Conservation (phyloP, 1,284 basidiomycete genomes). For the Hemileccinum hortonii region DNA sequence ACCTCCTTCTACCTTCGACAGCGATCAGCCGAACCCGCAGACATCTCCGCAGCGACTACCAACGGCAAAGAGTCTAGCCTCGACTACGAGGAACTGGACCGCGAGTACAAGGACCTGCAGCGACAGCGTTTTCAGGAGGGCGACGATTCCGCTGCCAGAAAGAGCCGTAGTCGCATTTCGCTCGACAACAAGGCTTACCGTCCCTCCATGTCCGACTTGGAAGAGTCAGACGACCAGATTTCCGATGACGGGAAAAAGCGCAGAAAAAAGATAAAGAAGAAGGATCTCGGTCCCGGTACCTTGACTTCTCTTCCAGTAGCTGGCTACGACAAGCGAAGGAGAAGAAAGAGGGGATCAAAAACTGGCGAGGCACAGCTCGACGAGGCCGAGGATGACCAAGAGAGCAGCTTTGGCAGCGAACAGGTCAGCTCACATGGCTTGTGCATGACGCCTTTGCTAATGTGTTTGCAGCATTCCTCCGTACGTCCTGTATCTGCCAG, state of each 20-base stretch:
- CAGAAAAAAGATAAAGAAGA: slow-evolving; percentile 56
- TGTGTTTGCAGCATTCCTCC: slow-evolving; percentile 32
- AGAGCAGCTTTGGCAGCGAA: slow-evolving; percentile 36
- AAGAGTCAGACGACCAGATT: slow-evolving; percentile 59
- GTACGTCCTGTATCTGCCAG: slow-evolving; percentile 18
- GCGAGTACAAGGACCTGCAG: slow-evolving; percentile 43
- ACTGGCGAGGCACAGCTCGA: slow-evolving; percentile 30
- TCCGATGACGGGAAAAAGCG: slow-evolving; percentile 55
- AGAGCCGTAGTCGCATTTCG: slow-evolving; percentile 59
- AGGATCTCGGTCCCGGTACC: slow-evolving; percentile 51
- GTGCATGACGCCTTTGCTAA: slow-evolving; percentile 3
- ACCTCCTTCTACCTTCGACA: slow-evolving; percentile 59
- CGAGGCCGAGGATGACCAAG: slow-evolving; percentile 31
- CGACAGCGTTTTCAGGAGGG: slow-evolving; percentile 36
- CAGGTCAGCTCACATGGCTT: slow-evolving; percentile 24
- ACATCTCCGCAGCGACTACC: slow-evolving; percentile 27
- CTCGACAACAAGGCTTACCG: slow-evolving; percentile 76
- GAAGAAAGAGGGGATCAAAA: slow-evolving; percentile 43
- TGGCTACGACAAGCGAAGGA: slow-evolving; percentile 53
- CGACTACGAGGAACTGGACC: slow-evolving; percentile 75
- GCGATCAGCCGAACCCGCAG: slow-evolving; percentile 52
- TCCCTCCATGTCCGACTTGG: slow-evolving; percentile 59
- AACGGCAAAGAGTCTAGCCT: slow-evolving; percentile 62
- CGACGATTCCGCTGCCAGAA: slow-evolving; percentile 35
- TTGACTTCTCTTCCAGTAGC: slow-evolving; percentile 66